A percentile compares a stretch with the other conserved stretches of the same genome.
These are phyloP conservation scores for Diutina scorzettiae DNA, from an alignment of 1,139 yeast species.

Conservation along the genomic window DNA sequence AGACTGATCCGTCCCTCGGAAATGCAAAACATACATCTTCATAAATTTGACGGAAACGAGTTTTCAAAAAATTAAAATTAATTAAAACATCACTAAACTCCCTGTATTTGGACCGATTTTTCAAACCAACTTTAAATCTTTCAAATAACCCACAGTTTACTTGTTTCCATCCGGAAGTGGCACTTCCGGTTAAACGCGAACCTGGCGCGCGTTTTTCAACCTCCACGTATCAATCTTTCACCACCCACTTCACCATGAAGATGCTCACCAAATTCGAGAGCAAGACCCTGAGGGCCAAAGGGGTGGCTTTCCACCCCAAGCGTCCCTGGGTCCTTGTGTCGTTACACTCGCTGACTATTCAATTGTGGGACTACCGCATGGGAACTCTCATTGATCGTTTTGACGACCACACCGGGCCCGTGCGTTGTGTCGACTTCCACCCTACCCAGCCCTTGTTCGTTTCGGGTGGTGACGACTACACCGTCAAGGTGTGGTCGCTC, in stretches of 20 bases:
- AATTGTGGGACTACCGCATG: constrained; percentile 99
- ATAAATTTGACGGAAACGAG: too few species aligned
- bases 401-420: constrained; percentile 98
- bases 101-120: too few species aligned
- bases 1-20: too few species aligned
- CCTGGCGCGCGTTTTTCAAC: constrained; percentile 1
- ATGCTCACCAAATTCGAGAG: constrained; percentile 97
- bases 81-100: too few species aligned
- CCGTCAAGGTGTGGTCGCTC: constrained; percentile 92
- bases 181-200: too few species aligned
- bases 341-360: constrained; percentile 88
- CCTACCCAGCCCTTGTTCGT: constrained; percentile 96
- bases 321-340: constrained; percentile 97
- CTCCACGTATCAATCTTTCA: background rate
- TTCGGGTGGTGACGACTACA: constrained; percentile 95
- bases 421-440: constrained; percentile 89
- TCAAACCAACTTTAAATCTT: too few species aligned
- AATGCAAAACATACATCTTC: too few species aligned
- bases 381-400: constrained; percentile 93
- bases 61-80: too few species aligned
- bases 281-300: constrained; percentile 96
- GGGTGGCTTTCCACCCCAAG: constrained; percentile 95
- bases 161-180: too few species aligned
- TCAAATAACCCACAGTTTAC: too few species aligned
- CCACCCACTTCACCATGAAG: constrained; percentile 49